Percentiles rank a stretch among this genome's conserved stretches.
Evolutionary conservation across 2,329 filamentous ascomycete genomes (phyloP).

Genomic region (Dichotomopilus funicola): DNA sequence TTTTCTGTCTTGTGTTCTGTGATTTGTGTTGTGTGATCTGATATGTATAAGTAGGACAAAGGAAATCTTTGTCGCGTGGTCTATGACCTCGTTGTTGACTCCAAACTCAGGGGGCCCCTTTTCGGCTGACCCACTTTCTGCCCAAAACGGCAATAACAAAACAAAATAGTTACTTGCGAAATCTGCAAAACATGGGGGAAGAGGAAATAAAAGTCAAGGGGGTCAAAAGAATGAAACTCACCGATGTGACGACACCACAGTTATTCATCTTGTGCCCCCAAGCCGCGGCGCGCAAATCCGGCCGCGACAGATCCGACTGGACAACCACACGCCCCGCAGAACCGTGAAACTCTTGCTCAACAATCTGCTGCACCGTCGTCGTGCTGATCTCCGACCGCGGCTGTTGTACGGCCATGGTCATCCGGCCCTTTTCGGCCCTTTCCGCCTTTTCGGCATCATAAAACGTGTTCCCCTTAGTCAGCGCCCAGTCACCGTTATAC

Average conservation of each 20-base stretch:
- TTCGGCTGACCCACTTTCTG: too few species aligned
- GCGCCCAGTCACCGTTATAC: slow-evolving; percentile 53
- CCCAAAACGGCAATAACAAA: too few species aligned
- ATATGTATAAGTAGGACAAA: too few species aligned
- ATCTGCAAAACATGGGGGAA: too few species aligned
- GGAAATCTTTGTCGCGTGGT: too few species aligned
- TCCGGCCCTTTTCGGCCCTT: background rate
- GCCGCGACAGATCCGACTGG: slow-evolving; percentile 35
- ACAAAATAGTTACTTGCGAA: too few species aligned
- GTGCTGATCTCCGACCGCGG: slow-evolving; percentile 24
- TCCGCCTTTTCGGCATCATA: slow-evolving; percentile 20
- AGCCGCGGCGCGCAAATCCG: slow-evolving; percentile 32
- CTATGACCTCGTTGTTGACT: too few species aligned
- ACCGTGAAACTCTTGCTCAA: slow-evolving; percentile 29
- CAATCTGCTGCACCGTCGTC: slow-evolving; percentile 33
- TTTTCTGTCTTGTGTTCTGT: background rate
- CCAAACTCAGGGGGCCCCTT: too few species aligned
- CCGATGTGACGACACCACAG: slow-evolving; percentile 37
- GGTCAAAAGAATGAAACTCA: slow-evolving; percentile 27
- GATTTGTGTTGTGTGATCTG: too few species aligned
- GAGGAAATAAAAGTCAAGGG: background rate
- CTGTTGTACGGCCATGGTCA: background rate
- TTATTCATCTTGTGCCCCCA: slow-evolving; percentile 39
- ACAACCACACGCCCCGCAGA: slow-evolving; percentile 27
- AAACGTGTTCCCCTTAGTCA: slow-evolving; percentile 53